Conservation (phyloP, 768 basidiomycete genomes). For the Trametes cubensis region DNA sequence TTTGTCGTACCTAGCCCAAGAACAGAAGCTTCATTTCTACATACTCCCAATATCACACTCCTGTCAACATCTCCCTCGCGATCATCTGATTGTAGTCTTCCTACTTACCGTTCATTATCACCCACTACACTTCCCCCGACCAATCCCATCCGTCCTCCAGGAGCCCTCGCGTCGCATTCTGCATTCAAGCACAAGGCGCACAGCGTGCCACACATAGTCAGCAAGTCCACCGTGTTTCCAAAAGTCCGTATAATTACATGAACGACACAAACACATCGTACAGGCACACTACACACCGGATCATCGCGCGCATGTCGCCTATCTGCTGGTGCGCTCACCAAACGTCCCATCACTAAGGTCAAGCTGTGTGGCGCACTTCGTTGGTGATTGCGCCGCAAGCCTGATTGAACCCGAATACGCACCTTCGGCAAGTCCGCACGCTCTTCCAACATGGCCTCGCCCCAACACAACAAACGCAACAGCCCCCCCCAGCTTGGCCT, state of each 20-base stretch:
- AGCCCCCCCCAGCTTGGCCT: conserved; percentile 86
- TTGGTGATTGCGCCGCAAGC: conserved; percentile 23
- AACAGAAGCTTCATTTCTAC: conserved; percentile 10
- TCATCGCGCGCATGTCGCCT: background rate
- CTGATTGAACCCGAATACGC: conserved; percentile 32
- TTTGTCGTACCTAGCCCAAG: background rate
- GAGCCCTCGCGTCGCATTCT: background rate
- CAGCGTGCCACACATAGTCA: background rate
- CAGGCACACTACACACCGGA: conserved; percentile 1
- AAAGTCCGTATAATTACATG: conserved; percentile 14
- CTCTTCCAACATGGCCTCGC: conserved; percentile 77
- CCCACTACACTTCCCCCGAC: background rate
- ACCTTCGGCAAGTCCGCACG: conserved; percentile 82
- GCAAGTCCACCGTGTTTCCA: conserved; percentile 7
- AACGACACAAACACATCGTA: conserved; percentile 4
- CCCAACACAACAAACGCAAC: conserved; percentile 86
- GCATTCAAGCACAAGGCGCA: background rate
- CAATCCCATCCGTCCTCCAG: background rate
- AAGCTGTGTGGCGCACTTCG: conserved; percentile 18
- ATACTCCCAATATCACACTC: conserved; percentile 12
- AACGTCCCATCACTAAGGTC: conserved; percentile 33
- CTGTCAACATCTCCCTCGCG: conserved; percentile 20
- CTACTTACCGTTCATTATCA: conserved; percentile 14
- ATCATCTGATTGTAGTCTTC: conserved; percentile 27
- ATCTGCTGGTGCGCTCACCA: conserved; percentile 17